Evolutionary conservation across 1,284 basidiomycete species (phyloP), one percentile per base, ranked within the genome.

Genomic region (Psilocybe mexicana): DNA sequence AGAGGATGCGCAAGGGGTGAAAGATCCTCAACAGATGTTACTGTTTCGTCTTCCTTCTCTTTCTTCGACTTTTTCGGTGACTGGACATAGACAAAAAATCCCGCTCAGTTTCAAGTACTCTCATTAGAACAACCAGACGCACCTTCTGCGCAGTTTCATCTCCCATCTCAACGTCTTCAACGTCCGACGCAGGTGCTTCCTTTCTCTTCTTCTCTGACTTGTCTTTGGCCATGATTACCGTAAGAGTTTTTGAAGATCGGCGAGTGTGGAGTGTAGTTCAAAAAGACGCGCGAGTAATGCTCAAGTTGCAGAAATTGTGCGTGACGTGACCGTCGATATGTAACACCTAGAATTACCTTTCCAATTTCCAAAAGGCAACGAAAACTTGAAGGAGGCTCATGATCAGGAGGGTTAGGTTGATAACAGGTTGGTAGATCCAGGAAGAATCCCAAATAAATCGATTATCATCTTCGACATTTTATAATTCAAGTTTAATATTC

Each of bases 1-100:
- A 98, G 79, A 10, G 95, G 95, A 62, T 88, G 86, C 6, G 95
- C 96, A 61, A 98, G 86, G 33, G 94, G 93, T 4, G 93, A 93
- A 44, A 97, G 82, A 62, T 94, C 91, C 62, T 93, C 93, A 2
- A 88, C 60, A 6, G 89, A 83, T 45, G 94, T 85, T n/a, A 79
- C 70, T 55, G 89, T 33, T 33, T 33, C 80, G 64, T 88, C 87
- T 40, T 85, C 85, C 69, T 81, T 86, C 63, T 80, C 76, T 61
- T 84, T 86, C 70, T 84, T 87, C 28, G 67, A 66, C 65, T 84
- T 83, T 72, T 83, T 86, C 28, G 79, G 73, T 10, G 80, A 77
- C 83, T 84, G 62, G 38, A 18, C 60, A 40, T 43, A 57, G 49
- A 55, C 52, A 35, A 54, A 49, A 43, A 47, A 59, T 35, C 49